Evolutionary conservation across 1,284 basidiomycete species (phyloP), one percentile per base, ranked within the genome.

Genomic region (Dichomitus squalens): DNA sequence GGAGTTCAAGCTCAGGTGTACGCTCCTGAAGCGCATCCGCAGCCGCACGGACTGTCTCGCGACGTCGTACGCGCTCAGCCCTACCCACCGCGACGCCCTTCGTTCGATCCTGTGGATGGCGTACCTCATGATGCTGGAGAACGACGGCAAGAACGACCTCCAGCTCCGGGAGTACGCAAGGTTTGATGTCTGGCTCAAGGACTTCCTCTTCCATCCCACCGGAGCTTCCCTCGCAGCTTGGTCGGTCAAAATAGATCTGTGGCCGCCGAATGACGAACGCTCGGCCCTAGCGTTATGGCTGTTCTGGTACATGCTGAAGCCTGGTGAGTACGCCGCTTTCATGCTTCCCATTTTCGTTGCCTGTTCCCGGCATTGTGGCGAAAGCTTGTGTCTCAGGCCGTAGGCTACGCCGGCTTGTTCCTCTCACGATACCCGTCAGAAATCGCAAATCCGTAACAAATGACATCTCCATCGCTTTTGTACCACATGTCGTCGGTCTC

Each of bases 81-180:
- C 49, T 41, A 59, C 67, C 27, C 61, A 65, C 65, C 68, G 65
- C 16, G 76, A 78, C 35, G 58, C 65, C 11, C 60, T 66, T n/a
- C 58, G 68, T 33, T 64, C 68, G 23, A 76, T 80, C 55, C 68
- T 83, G 0, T 83, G 80, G 80, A 75, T 73, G 49, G 71, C 79
- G 1, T 83, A 80, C 55, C 64, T 84, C 43, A 82, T 85, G 80
- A 71, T 83, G 63, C 70, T 83, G n/a, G 83, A 84, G 72, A 82
- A 83, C 73, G 76, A 82, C 43, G 80, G 79, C 21, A 75, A 76
- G 65, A 84, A 85, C 64, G 68, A 77, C 47, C 58, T 67, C 7
- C 80, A 81, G 66, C 70, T 85, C 31, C 58, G 75, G 6, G 66
- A 73, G 40, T 76, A 76, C 55, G 77, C 72, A 12, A 57, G 57